Evolutionary conservation across 805 yeast species (phyloP), one percentile per base, ranked within the genome.

Genomic region (Saturnispora hagleri): DNA sequence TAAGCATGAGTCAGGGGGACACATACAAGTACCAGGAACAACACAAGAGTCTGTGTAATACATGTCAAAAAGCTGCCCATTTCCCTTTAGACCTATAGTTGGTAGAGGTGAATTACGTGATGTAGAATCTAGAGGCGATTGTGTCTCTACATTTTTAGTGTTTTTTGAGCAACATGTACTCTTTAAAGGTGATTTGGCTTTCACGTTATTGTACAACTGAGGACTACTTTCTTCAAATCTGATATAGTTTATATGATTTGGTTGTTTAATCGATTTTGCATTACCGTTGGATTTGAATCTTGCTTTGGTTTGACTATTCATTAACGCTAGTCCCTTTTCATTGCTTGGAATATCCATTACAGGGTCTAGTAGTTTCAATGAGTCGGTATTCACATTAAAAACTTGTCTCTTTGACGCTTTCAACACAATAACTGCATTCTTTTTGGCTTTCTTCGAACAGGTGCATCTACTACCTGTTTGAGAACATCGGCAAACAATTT

Each of bases 351-450:
- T 60, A 22, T 66, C 69, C 28, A 54, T 53, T 3, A 69, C 69
- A 3, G 73, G 72, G 13, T 63, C 67, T 33, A 69, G 49, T 28
- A 69, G 53, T 20, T 58, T 59, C 24, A 69, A 48, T 1, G 72
- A 67, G 1, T 66, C 65, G 46, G 63, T 67, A 4, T 68, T 57
- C 31, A 68, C 73, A 49, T 67, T 67, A 52, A 54, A 69, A n/a
- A 69, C 64, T 49, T 67, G 69, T 48, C 69, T 59, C 50, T 62
- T 66, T 13, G 69, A 56, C 7, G 71, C 72, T 47, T 61, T 62
- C 4, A 69, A 57, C 18, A 67, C 59, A 22, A 67, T 66, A 1
- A 69, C 69, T 1, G 68, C 52, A 33, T 55, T 56, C 36, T 45
- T 27, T 35, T 52, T 52, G 15, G 35, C 26, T 26, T 51, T 52